A percentile compares a stretch with the other conserved stretches of the same genome.
These are phyloP conservation scores for Chrysosporium keratinophilum DNA, from an alignment of 2,329 filamentous ascomycete genomes.

Conservation along the genomic window DNA sequence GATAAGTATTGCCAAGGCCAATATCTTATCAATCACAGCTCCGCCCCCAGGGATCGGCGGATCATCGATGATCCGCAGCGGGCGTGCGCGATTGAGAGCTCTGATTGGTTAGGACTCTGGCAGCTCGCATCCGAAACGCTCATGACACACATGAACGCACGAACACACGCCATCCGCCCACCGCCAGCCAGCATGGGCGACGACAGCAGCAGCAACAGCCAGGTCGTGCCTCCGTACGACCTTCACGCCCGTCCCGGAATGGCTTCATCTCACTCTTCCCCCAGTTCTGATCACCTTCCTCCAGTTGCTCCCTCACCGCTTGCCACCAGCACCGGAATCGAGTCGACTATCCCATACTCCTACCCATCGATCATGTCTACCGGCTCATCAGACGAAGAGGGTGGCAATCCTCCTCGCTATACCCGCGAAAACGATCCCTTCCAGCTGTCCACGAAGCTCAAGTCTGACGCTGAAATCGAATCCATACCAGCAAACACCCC, in stretches of 20 bases:
- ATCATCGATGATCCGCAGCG: too few species aligned
- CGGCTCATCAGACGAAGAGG: slow-evolving; percentile 35
- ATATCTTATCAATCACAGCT: too few species aligned
- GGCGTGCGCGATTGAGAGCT: too few species aligned
- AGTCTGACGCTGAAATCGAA: slow-evolving; percentile 64
- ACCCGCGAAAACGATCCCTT: slow-evolving; percentile 66
- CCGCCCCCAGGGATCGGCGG: too few species aligned
- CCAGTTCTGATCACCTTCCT: background rate
- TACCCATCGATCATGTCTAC: slow-evolving; percentile 17
- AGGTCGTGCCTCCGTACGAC: background rate
- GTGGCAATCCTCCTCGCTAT: slow-evolving; percentile 44
- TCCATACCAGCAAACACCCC: slow-evolving; percentile 66
- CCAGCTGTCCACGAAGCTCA: slow-evolving; percentile 64
- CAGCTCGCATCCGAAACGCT: too few species aligned
- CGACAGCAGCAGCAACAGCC: background rate
- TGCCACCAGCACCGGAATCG: slow-evolving; percentile 36
- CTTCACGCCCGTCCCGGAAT: slow-evolving; percentile 4
- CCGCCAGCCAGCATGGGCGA: background rate
- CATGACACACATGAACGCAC: too few species aligned
- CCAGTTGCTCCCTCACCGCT: slow-evolving; percentile 15
- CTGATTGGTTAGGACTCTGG: too few species aligned
- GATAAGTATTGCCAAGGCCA: too few species aligned
- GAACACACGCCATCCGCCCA: background rate
- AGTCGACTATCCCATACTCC: slow-evolving; percentile 18
- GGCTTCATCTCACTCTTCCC: background rate